These are phyloP conservation scores for Thymus quinquecostatus DNA, from an alignment of 257 asterid species.

Conservation along the genomic window DNA sequence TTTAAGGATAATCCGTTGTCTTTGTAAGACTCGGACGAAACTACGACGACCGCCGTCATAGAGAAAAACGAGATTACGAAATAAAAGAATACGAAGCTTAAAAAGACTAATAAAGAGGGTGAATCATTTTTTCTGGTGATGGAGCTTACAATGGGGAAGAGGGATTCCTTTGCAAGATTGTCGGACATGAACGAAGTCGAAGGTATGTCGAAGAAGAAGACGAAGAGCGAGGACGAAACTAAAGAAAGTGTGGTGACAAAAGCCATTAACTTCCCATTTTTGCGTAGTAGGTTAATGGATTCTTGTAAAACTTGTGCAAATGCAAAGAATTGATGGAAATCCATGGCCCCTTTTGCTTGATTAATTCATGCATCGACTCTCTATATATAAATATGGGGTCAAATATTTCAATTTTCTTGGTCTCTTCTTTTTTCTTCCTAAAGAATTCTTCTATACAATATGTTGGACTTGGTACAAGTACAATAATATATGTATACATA, in stretches of 20 bases:
- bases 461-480: neutral
- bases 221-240: neutral
- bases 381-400: neutral
- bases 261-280: neutral
- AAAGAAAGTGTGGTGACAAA: neutral
- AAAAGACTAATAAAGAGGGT: neutral
- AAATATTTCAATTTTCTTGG: neutral
- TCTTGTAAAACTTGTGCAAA: neutral
- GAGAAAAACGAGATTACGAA: slow-evolving; percentile 1
- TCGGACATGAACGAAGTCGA: neutral
- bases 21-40: neutral
- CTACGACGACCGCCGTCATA: neutral
- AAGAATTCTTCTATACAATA: neutral
- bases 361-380: neutral
- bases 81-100: neutral
- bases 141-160: neutral
- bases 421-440: neutral
- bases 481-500: neutral
- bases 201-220: neutral
- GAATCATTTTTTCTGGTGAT: neutral
- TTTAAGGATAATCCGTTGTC: neutral
- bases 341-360: neutral
- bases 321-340: neutral
- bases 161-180: neutral
- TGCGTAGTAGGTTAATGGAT: neutral